Evolutionary conservation across 805 yeast genomes (phyloP).

Genomic region (Candida chauliodis): DNA sequence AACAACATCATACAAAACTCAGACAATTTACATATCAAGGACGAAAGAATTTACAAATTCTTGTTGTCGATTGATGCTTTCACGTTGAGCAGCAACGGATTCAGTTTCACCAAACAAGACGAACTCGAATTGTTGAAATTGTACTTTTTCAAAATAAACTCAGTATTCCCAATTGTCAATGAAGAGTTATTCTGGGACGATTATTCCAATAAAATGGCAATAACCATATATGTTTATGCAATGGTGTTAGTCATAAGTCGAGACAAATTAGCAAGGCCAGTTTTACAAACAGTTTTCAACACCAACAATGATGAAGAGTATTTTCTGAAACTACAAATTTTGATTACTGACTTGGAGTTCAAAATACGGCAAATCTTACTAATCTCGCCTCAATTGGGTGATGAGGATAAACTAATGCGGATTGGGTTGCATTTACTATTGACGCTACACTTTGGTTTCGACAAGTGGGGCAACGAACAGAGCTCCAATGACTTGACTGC

Average conservation of each 20-base stretch:
- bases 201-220: conserved; percentile 17
- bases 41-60: conserved; percentile 14
- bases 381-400: conserved; percentile 29
- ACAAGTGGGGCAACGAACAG: conserved; percentile 27
- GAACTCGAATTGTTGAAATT: conserved; percentile 19
- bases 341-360: conserved; percentile 23
- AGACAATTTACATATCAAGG: not conserved
- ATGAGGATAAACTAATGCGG: conserved; percentile 23
- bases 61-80: conserved; percentile 28
- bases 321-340: conserved; percentile 7
- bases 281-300: conserved; percentile 18
- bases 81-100: conserved; percentile 23
- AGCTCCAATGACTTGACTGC: conserved; percentile 27
- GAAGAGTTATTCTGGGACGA: conserved; percentile 27
- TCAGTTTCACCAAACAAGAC: conserved; percentile 18
- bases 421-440: conserved; percentile 21
- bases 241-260: conserved; percentile 26
- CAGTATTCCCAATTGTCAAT: conserved; percentile 30
- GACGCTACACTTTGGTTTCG: conserved; percentile 22
- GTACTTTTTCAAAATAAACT: conserved; percentile 30
- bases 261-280: conserved; percentile 25
- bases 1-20: conserved; percentile 3
- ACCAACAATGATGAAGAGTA: not conserved
- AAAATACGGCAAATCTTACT: conserved; percentile 31
- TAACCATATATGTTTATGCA: conserved; percentile 21